Base-by-base conservation (phyloP, 129 eudicot species). In the Gnaphalium uliginosum region DNA sequence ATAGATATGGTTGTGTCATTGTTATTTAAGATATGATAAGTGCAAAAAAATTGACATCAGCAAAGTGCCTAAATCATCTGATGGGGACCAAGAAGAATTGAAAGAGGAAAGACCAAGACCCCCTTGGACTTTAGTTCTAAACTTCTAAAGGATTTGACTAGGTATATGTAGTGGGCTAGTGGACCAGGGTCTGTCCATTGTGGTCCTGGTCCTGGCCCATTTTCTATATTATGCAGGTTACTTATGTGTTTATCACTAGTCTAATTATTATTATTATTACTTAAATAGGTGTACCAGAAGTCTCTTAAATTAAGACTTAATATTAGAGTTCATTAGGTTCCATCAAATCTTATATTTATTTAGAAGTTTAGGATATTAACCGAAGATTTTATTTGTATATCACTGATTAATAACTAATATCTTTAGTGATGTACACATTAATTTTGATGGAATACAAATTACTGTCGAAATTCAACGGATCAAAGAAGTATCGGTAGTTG, bases 161-260 rank as follows among this genome's bases (percentile, higher is more conserved):
- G 23, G 15, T 62, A 10, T 4, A 18, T 41, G 3, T 41, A 41
- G 50, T 41, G 50, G 8, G 10, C 35, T 32, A 62, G 48, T 63
- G 68, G 78, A 72, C 60, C 78, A 61, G 33, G 33, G 48, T 72
- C 43, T 33, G 59, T 23, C 21, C 35, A 29, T 32, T 15, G 72
- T 70, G 71, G 82, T 78, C 82, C 73, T 56, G 29, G 35, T 17
- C 68, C 39, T 11, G 78, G 11, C 78, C 78, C 73, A 51, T 11
- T 54, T 78, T 39, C 26, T 19, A 46, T 54, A 60, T 26, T 59
- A 33, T n/a, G 39, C 60, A 62, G 23, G 73, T 58, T 50, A 51
- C 72, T 30, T 62, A 6, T 69, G 29, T 41, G 50, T 10, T 24
- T 66, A 43, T 60, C 25, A 9, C 22, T 48, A 18, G 61, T 60